Percentiles rank a stretch among this genome's conserved stretches.
These are phyloP conservation scores for Sugiyamaella lignohabitans DNA, from an alignment of 805 yeast species.

Conservation along the genomic window DNA sequence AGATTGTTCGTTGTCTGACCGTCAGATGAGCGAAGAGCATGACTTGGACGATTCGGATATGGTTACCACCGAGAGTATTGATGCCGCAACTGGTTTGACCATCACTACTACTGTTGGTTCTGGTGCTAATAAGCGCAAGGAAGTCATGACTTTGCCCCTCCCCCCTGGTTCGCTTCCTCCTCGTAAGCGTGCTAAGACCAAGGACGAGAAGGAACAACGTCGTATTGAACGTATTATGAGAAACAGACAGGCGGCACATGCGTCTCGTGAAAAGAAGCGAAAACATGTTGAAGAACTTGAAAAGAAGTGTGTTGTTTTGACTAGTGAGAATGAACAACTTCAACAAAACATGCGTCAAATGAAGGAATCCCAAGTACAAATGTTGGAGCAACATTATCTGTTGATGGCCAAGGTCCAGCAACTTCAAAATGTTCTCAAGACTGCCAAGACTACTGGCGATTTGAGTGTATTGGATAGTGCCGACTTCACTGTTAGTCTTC, in stretches of 20 bases:
- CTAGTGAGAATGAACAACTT: constrained; percentile 25
- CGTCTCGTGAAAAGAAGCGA: constrained; percentile 93
- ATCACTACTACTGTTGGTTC: constrained; percentile 16
- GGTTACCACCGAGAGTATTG: too few species aligned
- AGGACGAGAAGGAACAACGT: constrained; percentile 95
- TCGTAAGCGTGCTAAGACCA: constrained; percentile 91
- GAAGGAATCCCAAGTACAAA: constrained; percentile 15
- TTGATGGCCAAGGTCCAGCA: constrained; percentile 18
- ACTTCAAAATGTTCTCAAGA: constrained; percentile 15
- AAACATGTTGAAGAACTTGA: constrained; percentile 84
- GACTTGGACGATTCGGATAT: too few species aligned
- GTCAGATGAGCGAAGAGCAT: too few species aligned
- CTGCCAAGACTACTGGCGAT: constrained; percentile 22
- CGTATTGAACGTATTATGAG: constrained; percentile 87
- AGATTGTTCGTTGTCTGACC: too few species aligned
- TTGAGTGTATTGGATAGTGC: constrained; percentile 16
- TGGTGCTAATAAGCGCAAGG: constrained; percentile 26
- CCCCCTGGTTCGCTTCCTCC: constrained; percentile 65
- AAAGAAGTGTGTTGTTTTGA: constrained; percentile 35
- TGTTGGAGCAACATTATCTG: constrained; percentile 20
- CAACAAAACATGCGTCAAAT: constrained; percentile 15
- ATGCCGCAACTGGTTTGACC: constrained; percentile 2
- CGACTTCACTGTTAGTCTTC: not conserved
- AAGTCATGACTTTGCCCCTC: constrained; percentile 29
- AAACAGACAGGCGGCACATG: constrained; percentile 95